phyloP scores from a whole-genome alignment of 257 asterid species.

The Solanum etuberosum region DNA sequence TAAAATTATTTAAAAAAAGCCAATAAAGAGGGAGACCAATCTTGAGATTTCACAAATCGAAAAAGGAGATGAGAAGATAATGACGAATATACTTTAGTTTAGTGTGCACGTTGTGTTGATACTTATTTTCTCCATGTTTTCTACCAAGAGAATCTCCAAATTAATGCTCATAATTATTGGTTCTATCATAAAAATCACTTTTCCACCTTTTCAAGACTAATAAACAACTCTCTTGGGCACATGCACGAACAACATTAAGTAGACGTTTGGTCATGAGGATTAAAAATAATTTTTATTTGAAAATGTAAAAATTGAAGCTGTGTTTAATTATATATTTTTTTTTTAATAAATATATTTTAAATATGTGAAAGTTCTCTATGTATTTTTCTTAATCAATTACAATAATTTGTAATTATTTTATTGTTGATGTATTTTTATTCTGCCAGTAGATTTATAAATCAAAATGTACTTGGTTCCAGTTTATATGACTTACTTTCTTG shows the following conservation, averaged over 20 bases:
- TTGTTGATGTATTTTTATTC: background rate
- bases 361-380: background rate
- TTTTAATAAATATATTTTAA: too few species aligned
- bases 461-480: too few species aligned
- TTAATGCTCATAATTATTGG: background rate
- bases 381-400: background rate
- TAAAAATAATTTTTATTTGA: too few species aligned
- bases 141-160: background rate
- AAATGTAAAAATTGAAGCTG: too few species aligned
- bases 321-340: too few species aligned
- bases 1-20: background rate
- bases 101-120: background rate
- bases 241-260: background rate
- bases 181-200: background rate
- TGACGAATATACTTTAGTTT: background rate
- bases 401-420: too few species aligned
- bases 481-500: too few species aligned
- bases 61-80: background rate
- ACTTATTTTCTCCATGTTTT: background rate
- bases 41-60: background rate
- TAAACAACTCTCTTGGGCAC: background rate
- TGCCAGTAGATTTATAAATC: too few species aligned
- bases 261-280: background rate
- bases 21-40: background rate
- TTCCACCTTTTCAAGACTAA: background rate